phyloP scores from a whole-genome alignment of 2,329 filamentous ascomycete species.

The Whalleya microplaca region DNA sequence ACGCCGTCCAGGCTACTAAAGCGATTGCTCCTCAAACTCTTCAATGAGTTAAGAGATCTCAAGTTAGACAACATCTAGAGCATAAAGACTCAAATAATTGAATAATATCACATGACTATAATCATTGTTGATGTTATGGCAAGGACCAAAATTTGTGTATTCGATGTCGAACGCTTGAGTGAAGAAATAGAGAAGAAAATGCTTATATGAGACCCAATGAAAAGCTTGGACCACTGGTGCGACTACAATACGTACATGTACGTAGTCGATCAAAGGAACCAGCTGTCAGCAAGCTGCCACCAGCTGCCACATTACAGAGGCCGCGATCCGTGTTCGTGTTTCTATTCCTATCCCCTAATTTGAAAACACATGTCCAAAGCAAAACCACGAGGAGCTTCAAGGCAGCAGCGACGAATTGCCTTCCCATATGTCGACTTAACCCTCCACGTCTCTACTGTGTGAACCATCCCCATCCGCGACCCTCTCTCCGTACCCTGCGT shows the following conservation, averaged over 20 bases:
- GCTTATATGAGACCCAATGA: background rate
- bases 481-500: background rate
- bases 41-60: background rate
- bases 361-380: conserved; percentile 1
- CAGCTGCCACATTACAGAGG: background rate
- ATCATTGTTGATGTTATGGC: background rate
- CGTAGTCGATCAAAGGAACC: background rate
- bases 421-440: background rate
- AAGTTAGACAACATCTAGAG: background rate
- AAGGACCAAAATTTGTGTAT: too few relatives aligned
- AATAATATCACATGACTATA: background rate
- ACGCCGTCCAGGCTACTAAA: background rate
- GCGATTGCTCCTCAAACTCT: background rate
- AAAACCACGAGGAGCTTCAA: conserved; percentile 1
- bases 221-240: background rate
- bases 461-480: background rate
- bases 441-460: background rate
- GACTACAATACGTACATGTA: too few relatives aligned
- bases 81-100: background rate
- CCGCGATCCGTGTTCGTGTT: conserved; percentile 20
- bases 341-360: background rate
- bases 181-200: background rate
- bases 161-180: too few relatives aligned
- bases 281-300: conserved; percentile 13
- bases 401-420: conserved; percentile 6